These are phyloP conservation scores for Euphorbia pulcherrima DNA, from an alignment of 345 rosid species.

Conservation along the genomic window DNA sequence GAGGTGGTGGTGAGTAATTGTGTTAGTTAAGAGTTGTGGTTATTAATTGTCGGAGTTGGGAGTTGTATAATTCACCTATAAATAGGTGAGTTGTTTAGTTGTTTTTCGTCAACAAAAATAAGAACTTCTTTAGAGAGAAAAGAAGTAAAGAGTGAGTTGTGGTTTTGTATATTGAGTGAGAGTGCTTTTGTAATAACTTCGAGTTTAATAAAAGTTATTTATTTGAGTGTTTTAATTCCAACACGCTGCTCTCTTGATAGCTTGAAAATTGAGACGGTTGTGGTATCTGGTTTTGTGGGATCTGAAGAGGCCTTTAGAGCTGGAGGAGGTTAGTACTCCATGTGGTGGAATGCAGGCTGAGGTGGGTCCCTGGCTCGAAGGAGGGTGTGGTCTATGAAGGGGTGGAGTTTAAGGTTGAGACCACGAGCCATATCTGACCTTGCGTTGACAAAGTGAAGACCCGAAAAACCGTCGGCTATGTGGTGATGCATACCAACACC, in stretches of 20 bases:
- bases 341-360: conserved; percentile 59
- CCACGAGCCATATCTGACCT: conserved; percentile 98
- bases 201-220: too few species aligned
- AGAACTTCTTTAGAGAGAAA: too few species aligned
- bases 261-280: conserved; percentile 64
- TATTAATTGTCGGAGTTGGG: too few species aligned
- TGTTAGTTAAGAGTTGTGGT: too few species aligned
- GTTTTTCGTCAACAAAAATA: too few species aligned
- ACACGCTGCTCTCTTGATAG: conserved; percentile 57
- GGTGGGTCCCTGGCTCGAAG: conserved; percentile 91
- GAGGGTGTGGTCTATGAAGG: conserved; percentile 77
- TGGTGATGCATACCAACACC: conserved; percentile 99
- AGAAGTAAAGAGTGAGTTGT: too few species aligned
- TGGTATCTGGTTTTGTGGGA: conserved; percentile 32
- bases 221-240: too few species aligned
- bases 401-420: conserved; percentile 58
- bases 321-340: conserved; percentile 88
- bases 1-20: too few species aligned
- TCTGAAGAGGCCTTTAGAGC: conserved; percentile 31
- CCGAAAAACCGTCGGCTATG: conserved; percentile 90
- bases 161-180: too few species aligned
- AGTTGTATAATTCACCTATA: too few species aligned
- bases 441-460: conserved; percentile 84
- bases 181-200: too few species aligned
- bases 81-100: too few species aligned